These are phyloP conservation scores for Apiospora kogelbergensis DNA, from an alignment of 2,329 filamentous ascomycete species.

Conservation along the genomic window DNA sequence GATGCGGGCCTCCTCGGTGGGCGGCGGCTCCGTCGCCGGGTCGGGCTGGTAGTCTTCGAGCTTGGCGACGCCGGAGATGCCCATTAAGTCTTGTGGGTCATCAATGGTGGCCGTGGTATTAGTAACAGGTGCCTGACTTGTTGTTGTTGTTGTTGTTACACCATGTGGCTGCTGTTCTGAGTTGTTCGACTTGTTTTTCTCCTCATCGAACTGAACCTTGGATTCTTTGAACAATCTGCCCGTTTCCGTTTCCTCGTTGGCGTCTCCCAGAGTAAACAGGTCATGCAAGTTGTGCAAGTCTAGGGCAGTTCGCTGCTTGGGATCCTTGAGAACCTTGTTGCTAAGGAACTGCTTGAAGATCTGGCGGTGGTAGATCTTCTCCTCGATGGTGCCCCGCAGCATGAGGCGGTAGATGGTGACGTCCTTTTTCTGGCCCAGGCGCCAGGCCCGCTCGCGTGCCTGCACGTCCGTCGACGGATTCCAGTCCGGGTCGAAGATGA, in stretches of 20 bases:
- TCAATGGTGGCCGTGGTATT: not conserved
- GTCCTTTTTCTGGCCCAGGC: slow-evolving; percentile 89
- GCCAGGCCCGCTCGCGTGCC: slow-evolving; percentile 92
- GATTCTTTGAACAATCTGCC: slow-evolving; percentile 85
- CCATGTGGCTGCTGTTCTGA: slow-evolving; percentile 11
- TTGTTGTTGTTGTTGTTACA: slow-evolving; percentile 12
- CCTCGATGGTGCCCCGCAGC: slow-evolving; percentile 96
- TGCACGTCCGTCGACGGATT: slow-evolving; percentile 96
- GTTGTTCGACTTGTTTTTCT: slow-evolving; percentile 25
- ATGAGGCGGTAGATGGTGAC: slow-evolving; percentile 98
- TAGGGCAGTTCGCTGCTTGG: slow-evolving; percentile 89
- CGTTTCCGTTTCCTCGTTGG: slow-evolving; percentile 75
- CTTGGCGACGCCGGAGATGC: slow-evolving; percentile 32
- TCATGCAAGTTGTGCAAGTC: slow-evolving; percentile 89
- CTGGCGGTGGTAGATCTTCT: slow-evolving; percentile 98
- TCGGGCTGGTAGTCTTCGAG: slow-evolving; percentile 39
- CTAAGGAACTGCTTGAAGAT: slow-evolving; percentile 98
- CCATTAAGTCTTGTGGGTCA: slow-evolving; percentile 29
- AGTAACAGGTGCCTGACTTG: slow-evolving; percentile 9
- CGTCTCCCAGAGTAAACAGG: slow-evolving; percentile 76
- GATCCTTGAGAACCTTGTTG: slow-evolving; percentile 93
- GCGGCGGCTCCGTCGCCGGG: slow-evolving; percentile 46
- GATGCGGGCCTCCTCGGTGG: slow-evolving; percentile 69
- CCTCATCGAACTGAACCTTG: slow-evolving; percentile 63
- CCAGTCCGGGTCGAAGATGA: slow-evolving; percentile 99